Base-by-base conservation (phyloP, 768 basidiomycete species). In the Hemileccinum impolitum region DNA sequence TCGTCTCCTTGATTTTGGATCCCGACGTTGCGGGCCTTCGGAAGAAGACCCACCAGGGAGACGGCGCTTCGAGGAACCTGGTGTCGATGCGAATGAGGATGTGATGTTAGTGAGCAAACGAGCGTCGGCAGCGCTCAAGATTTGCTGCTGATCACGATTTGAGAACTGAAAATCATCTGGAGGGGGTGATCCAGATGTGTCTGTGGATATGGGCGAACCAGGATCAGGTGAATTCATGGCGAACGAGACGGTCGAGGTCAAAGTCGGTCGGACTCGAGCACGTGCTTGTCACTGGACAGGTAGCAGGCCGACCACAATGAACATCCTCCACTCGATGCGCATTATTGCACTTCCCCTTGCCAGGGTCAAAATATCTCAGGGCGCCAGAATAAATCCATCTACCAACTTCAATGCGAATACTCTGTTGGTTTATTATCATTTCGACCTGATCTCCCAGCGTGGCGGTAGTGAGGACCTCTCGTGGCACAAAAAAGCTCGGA, bases 1-100 rank as follows among this genome's bases (percentile, higher is more conserved):
- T 37, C 76, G 69, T 47, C 74, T 74, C 54, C 80, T 68, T 15
- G 74, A 70, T 53, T 81, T 81, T 1, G 74, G 64, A 55, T 81
- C 80, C 38, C 80, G 70, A 51, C 69, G 70, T 30, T 75, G 73
- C 36, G 72, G 67, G 10, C 69, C 67, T 49, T 71, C 72, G 25
- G 68, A 72, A 13, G 72, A 70, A 31, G 73, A 66, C n/a, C 78
- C 72, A 34, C 68, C 70, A 6, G 78, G 78, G n/a, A 78, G 66
- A 30, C 78, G 75, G 14, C 79, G 76, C 55, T 80, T 80, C 11
- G 79, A 73, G 21, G 75, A 62, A 43, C 67, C 60, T 18, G 68
- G 48, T 19, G 51, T 45, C 19, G 62, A 30, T 26, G 53, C 13
- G 31, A 67, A 53, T 15, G 67, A 42, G 34, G 60, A 50, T 23